Conservation (phyloP, 2,329 filamentous ascomycete genomes). For the Pseudogymnoascus sp. region DNA sequence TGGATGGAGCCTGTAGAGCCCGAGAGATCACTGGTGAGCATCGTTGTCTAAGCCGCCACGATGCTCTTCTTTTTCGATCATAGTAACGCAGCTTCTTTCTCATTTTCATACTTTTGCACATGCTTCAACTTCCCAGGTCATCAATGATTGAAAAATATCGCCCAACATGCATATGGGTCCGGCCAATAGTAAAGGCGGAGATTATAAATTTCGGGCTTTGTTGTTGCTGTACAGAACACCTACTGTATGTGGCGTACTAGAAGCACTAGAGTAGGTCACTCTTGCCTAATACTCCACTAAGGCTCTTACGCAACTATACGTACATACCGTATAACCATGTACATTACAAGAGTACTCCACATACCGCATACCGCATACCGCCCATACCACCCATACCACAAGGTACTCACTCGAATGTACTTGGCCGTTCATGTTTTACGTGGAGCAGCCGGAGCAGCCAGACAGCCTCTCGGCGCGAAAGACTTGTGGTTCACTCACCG, state of each 20-base stretch:
- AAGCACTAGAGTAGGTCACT: slow-evolving; percentile 1
- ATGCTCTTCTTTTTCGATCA: not conserved
- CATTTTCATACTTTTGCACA: not conserved
- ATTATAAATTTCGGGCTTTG: slow-evolving; percentile 3
- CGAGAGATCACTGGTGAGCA: no score
- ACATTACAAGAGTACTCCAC: no score
- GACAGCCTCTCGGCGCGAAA: not conserved
- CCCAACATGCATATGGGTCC: not conserved
- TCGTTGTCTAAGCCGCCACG: not conserved
- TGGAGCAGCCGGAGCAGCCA: not conserved
- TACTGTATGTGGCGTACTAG: not conserved
- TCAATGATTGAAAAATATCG: not conserved
- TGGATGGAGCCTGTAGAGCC: no score
- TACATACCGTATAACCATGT: not conserved
- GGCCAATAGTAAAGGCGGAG: not conserved
- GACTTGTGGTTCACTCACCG: slow-evolving; percentile 4
- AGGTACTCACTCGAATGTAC: slow-evolving; percentile 7
- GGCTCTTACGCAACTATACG: slow-evolving; percentile 3
- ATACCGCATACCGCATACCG: not conserved
- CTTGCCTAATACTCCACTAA: slow-evolving; percentile 7
- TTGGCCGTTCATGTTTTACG: not conserved
- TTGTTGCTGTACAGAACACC: not conserved
- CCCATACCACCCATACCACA: not conserved
- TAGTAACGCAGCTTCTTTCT: not conserved
- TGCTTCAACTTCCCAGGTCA: not conserved